Evolutionary conservation across 2,329 filamentous ascomycete species (phyloP).

Genomic region (Diatrype stigma): DNA sequence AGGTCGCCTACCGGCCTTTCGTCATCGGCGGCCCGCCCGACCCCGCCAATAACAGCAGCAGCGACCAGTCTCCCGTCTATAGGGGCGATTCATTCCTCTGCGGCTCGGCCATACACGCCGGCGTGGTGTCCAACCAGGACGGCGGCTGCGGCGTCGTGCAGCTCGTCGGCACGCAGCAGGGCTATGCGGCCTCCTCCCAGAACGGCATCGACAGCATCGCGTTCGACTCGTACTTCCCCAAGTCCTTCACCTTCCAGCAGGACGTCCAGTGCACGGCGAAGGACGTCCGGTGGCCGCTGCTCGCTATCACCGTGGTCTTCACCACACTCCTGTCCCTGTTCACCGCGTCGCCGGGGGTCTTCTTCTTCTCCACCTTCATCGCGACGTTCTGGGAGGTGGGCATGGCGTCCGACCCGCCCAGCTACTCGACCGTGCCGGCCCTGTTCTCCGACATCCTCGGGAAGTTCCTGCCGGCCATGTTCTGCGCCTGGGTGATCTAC

Average conservation of each 20-base stretch:
- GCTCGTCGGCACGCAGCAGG: conserved; percentile 63
- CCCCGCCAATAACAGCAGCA: conserved; percentile 32
- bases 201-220: conserved; percentile 71
- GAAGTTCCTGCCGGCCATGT: conserved; percentile 80
- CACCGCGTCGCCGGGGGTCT: conserved; percentile 70
- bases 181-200: conserved; percentile 60
- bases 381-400: conserved; percentile 87
- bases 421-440: conserved; percentile 59
- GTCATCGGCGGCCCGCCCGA: conserved; percentile 62
- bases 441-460: conserved; percentile 76
- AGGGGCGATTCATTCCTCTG: conserved; percentile 89
- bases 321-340: conserved; percentile 76
- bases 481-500: conserved; percentile 84
- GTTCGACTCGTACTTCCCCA: conserved; percentile 88
- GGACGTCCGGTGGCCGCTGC: conserved; percentile 79
- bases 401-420: conserved; percentile 82
- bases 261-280: conserved; percentile 63
- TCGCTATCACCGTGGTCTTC: conserved; percentile 77
- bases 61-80: conserved; percentile 58
- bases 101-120: conserved; percentile 77
- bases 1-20: conserved; percentile 60
- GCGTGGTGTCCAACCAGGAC: conserved; percentile 63
- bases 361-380: conserved; percentile 80
- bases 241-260: conserved; percentile 72
- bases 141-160: conserved; percentile 82